A percentile compares a stretch with the other conserved stretches of the same genome.
Conservation (phyloP, 2,329 filamentous ascomycete genomes). For the Pseudocercospora ulei region DNA sequence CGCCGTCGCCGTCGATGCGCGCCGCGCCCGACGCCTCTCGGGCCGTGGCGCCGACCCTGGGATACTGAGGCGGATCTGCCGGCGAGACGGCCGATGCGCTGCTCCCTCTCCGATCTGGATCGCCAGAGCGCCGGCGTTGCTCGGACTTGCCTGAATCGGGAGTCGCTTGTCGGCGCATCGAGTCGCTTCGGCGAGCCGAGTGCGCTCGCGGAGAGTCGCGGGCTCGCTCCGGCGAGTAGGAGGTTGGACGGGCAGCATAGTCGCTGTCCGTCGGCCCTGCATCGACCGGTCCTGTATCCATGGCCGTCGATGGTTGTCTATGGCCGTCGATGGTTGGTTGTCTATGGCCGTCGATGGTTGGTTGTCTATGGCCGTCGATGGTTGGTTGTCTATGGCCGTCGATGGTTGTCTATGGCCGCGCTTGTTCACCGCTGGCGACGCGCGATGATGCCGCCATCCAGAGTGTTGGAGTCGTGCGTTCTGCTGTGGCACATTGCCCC, state of each 20-base stretch:
- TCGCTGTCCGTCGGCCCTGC: constrained; percentile 26
- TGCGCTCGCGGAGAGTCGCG: constrained; percentile 11
- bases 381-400: not conserved
- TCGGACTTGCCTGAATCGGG: constrained; percentile 6
- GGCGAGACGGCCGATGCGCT: constrained; percentile 15
- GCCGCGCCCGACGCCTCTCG: constrained; percentile 25
- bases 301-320: constrained; percentile 10
- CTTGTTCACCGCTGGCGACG: constrained; percentile 5
- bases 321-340: not conserved
- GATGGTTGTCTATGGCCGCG: not conserved
- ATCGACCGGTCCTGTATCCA: constrained; percentile 31
- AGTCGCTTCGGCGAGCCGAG: constrained; percentile 10
- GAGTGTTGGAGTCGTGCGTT: constrained; percentile 5
- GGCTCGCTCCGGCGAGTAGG: constrained; percentile 19
- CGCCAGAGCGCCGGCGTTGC: constrained; percentile 4
- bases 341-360: not conserved
- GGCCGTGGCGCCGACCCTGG: constrained; percentile 27
- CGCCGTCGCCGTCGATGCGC: constrained; percentile 20
- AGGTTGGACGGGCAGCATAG: constrained; percentile 20
- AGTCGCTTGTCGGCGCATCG: constrained; percentile 6
- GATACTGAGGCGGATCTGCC: constrained; percentile 25
- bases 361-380: not conserved
- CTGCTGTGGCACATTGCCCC: constrained; percentile 13
- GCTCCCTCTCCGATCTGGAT: constrained; percentile 8
- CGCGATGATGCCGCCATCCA: constrained; percentile 10